Conservation (phyloP, 2,329 filamentous ascomycete species). For the Microdochium paspali region DNA sequence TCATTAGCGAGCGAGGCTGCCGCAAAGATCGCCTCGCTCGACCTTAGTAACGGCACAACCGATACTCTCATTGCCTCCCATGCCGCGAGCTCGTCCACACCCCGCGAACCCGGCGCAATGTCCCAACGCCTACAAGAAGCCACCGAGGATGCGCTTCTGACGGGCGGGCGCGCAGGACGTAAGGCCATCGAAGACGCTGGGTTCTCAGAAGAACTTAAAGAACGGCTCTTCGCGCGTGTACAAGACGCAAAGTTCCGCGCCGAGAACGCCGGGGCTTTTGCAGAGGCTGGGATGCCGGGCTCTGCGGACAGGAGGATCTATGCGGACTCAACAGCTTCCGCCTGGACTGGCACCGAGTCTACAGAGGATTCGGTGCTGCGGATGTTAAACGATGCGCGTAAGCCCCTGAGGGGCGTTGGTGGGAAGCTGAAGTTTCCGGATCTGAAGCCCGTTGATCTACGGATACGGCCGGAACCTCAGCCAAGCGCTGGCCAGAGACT, state of each 20-base stretch:
- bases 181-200: constrained; percentile 52
- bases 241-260: constrained; percentile 44
- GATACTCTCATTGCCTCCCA: neutral
- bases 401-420: constrained; percentile 47
- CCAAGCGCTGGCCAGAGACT: constrained; percentile 35
- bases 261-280: constrained; percentile 37
- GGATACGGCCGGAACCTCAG: constrained; percentile 29
- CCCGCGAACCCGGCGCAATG: constrained; percentile 34
- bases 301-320: constrained; percentile 60
- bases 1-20: neutral
- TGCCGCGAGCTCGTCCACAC: neutral
- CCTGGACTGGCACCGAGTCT: constrained; percentile 73
- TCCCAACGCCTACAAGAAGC: constrained; percentile 49
- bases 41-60: neutral
- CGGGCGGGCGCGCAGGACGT: constrained; percentile 48
- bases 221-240: constrained; percentile 46
- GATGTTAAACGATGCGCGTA: constrained; percentile 75
- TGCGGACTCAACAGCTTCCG: constrained; percentile 54
- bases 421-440: constrained; percentile 29
- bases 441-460: constrained; percentile 40
- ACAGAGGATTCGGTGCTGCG: constrained; percentile 68
- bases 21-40: neutral
- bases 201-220: constrained; percentile 54
- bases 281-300: constrained; percentile 35
- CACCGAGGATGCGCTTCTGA: constrained; percentile 51